These are phyloP conservation scores for Mrakia frigida DNA, from an alignment of 768 basidiomycete genomes.

Conservation along the genomic window DNA sequence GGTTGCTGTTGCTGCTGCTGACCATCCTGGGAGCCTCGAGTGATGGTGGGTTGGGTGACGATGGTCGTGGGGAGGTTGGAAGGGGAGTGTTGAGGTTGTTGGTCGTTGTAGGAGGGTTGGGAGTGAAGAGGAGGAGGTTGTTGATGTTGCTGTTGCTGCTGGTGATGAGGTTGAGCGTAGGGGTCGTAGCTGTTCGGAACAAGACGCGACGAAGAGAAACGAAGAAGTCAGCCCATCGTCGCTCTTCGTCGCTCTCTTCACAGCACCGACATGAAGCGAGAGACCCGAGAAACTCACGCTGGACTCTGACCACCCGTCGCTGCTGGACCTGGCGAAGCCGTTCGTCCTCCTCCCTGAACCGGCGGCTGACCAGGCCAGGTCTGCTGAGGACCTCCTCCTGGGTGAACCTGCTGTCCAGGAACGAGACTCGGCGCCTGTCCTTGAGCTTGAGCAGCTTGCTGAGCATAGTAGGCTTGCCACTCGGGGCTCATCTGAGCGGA, in stretches of 20 bases:
- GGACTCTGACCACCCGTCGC: background rate
- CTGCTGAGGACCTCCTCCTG: background rate
- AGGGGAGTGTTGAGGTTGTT: background rate
- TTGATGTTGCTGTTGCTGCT: background rate
- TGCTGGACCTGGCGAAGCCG: background rate
- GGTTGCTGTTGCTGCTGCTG: background rate
- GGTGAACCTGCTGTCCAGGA: conserved; percentile 6
- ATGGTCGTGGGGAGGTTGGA: background rate
- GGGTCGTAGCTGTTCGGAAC: background rate
- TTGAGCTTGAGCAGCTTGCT: conserved; percentile 24
- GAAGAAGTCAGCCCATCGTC: background rate
- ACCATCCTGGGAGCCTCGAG: background rate
- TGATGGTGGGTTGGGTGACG: background rate
- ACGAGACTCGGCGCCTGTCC: conserved; percentile 20
- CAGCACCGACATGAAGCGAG: background rate
- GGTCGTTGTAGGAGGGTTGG: background rate
- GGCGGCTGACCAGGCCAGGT: conserved; percentile 4
- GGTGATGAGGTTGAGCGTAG: background rate
- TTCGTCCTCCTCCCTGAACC: background rate
- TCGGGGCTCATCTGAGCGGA: conserved; percentile 15
- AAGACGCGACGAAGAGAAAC: background rate
- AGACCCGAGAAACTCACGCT: background rate
- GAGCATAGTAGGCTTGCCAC: conserved; percentile 32
- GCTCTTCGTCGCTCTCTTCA: background rate
- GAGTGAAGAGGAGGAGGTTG: background rate